Evolutionary conservation across 208 protist genomes (phyloP), one percentile per base, ranked within the genome.

Genomic region (Leishmania arabica): DNA sequence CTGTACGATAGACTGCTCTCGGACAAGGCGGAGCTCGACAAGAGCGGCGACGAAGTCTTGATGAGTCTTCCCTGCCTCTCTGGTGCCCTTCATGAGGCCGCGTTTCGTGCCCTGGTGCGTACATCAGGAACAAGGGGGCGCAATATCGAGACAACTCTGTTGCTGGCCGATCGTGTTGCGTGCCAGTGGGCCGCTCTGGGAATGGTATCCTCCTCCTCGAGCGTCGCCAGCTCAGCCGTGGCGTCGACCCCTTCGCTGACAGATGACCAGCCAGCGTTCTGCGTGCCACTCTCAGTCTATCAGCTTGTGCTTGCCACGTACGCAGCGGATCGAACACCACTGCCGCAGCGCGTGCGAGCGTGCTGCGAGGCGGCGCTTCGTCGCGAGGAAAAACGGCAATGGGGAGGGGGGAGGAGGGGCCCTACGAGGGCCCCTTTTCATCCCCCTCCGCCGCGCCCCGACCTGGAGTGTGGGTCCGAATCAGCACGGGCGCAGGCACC

Each of bases 291-390:
- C 31, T 37, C 73, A 2, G 60, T 53, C 58, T 78, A 78, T 31
- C 58, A 53, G 21, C 37, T 78, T 8, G 60, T 78, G 19, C 56
- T 78, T 27, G n/a, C 75, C 27, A 53, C 75, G 1, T 78, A 65
- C 58, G 56, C 40, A 19, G 75, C 53, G 40, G 27, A 24, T 53
- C 53, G 75, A 4, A 53, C 27, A 58, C 34, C 58, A 27, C 53
- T 78, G 11, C 75, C 75, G 37, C 75, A 1, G 24, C 75, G 17
- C 8, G 40, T 78, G 3, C 75, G 56, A 1, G 51, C 5, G 17
- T 78, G 75, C 60, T 78, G 75, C 27, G 75, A 78, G 45, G 75
- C 53, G 60, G 75, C 54, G 54, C 53, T 78, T 34, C 75, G 34
- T 24, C 60, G 75, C 40, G 53, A 64, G 31, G 31, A 9, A 37